These are phyloP conservation scores for Cryptococcus sp. DNA, from an alignment of 1,284 basidiomycete genomes.

Conservation along the genomic window DNA sequence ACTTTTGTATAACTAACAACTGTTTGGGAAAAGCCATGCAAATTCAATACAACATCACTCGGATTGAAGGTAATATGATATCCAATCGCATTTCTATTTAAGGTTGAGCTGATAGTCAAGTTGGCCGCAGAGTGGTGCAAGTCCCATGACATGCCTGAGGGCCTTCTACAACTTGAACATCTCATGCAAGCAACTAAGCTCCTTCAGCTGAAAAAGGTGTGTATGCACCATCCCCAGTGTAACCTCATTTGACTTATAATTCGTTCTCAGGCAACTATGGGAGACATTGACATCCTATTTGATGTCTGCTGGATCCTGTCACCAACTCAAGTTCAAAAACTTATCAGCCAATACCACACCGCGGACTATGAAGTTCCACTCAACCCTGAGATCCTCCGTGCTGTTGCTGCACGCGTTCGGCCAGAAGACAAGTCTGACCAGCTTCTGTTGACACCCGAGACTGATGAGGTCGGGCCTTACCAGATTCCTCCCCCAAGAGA, in stretches of 20 bases:
- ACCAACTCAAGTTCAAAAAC: conserved; percentile 97
- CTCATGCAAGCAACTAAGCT: conserved; percentile 99
- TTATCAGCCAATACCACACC: conserved; percentile 97
- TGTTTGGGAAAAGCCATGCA: conserved; percentile 74
- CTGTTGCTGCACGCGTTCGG: conserved; percentile 90
- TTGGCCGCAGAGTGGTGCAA: conserved; percentile 69
- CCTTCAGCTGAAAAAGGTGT: conserved; percentile 94
- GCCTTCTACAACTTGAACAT: conserved; percentile 94
- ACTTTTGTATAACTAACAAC: background rate
- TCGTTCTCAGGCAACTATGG: conserved; percentile 68
- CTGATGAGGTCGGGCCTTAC: conserved; percentile 83
- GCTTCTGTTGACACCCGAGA: conserved; percentile 86
- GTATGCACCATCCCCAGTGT: background rate
- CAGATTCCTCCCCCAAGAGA: conserved; percentile 48
- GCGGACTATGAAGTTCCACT: conserved; percentile 91
- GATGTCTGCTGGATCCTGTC: conserved; percentile 99
- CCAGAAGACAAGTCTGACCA: conserved; percentile 95
- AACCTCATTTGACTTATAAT: background rate
- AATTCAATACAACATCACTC: conserved; percentile 97
- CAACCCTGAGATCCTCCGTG: conserved; percentile 89
- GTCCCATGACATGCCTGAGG: conserved; percentile 98
- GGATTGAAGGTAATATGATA: conserved; percentile 64
- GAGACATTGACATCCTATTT: conserved; percentile 97
- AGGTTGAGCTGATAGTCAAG: background rate
- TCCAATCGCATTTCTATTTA: too few species aligned